Percentiles rank a stretch among this genome's conserved stretches.
Conservation (phyloP, 139 green algal species). For the Chlamydomonas sphaeroides region DNA sequence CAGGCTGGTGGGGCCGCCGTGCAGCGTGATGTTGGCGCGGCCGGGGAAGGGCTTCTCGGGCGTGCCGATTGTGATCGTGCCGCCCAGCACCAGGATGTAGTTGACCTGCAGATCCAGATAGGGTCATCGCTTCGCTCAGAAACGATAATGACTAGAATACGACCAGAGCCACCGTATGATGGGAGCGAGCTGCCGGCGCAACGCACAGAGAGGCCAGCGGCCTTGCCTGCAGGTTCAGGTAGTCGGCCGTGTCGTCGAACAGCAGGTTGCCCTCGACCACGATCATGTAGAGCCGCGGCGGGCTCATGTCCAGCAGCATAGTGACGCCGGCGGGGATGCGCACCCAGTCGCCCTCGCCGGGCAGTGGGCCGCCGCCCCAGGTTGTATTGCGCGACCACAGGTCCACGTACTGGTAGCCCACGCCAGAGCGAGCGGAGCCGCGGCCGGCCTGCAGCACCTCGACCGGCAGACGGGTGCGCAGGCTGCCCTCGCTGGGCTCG, state of each 20-base stretch:
- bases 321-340: slow-evolving; percentile 54
- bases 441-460: not conserved
- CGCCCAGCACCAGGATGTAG: slow-evolving; percentile 72
- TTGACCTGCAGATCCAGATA: slow-evolving; percentile 38
- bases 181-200: too few relatives aligned
- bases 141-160: too few relatives aligned
- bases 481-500: not conserved
- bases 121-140: too few relatives aligned
- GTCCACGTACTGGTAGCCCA: slow-evolving; percentile 61
- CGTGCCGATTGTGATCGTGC: slow-evolving; percentile 65
- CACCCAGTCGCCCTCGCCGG: slow-evolving; percentile 56
- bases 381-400: slow-evolving; percentile 70
- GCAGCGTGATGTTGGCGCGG: slow-evolving; percentile 71
- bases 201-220: too few relatives aligned
- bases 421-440: slow-evolving; percentile 1
- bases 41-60: slow-evolving; percentile 48
- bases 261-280: slow-evolving; percentile 68
- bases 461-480: slow-evolving; percentile 10
- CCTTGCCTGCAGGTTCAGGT: not conserved
- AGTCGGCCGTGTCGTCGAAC: slow-evolving; percentile 55
- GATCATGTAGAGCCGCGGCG: slow-evolving; percentile 59
- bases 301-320: slow-evolving; percentile 71
- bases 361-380: slow-evolving; percentile 68
- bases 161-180: too few relatives aligned
- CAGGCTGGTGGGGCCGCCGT: slow-evolving; percentile 52